A percentile compares a stretch with the other conserved stretches of the same genome.
Evolutionary conservation across 139 green algal genomes (phyloP).

Genomic region (Chlorella vulgaris): DNA sequence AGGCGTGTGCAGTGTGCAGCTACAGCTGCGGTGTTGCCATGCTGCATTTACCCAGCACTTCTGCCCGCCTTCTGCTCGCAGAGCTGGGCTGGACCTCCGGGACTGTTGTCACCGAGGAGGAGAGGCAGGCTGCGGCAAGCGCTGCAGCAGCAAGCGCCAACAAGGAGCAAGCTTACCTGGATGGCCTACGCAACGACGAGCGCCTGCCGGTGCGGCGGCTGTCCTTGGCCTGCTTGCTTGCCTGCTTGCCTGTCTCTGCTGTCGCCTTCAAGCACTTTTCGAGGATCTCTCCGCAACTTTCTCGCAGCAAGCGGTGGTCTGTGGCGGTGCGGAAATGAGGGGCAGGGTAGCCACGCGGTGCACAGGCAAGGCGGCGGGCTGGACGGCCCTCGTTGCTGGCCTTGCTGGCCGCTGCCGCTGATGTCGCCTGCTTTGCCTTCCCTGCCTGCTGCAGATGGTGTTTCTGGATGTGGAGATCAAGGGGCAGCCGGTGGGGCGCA

Average conservation of each 20-base stretch:
- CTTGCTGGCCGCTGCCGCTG: neutral
- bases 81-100: constrained; percentile 63
- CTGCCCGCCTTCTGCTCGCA: too few relatives aligned
- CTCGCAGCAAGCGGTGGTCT: too few relatives aligned
- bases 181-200: constrained; percentile 19
- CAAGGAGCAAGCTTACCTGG: constrained; percentile 2
- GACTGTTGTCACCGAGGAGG: constrained; percentile 30
- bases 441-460: constrained; percentile 40
- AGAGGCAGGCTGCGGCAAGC: constrained; percentile 37
- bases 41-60: too few relatives aligned
- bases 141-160: neutral
- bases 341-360: too few relatives aligned
- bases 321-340: too few relatives aligned
- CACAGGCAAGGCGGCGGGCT: neutral
- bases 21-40: too few relatives aligned
- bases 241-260: neutral
- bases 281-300: too few relatives aligned
- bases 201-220: constrained; percentile 29
- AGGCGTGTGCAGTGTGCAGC: too few relatives aligned
- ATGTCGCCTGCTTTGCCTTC: neutral
- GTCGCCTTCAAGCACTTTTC: neutral
- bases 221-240: neutral
- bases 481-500: constrained; percentile 36
- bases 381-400: neutral
- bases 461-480: constrained; percentile 54